A percentile compares a stretch with the other conserved stretches of the same genome.
Evolutionary conservation across 2,329 filamentous ascomycete genomes (phyloP).

Genomic region (Sporothrix curviconia): DNA sequence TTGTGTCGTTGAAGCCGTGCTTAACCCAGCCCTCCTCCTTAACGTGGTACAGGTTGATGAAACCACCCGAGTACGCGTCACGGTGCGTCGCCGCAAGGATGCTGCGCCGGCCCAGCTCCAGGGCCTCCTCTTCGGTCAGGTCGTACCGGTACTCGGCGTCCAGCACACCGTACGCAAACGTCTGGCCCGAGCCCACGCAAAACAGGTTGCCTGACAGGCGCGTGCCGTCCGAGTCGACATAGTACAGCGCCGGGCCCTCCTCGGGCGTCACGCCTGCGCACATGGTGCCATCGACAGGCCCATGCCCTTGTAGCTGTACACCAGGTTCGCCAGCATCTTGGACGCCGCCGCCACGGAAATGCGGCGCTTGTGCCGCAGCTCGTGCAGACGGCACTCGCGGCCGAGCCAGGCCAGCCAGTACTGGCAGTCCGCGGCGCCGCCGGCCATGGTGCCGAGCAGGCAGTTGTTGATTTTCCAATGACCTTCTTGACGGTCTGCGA

Average conservation of each 20-base stretch:
- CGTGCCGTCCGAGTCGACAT: constrained; percentile 96
- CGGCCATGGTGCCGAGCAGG: constrained; percentile 94
- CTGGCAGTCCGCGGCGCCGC: constrained; percentile 97
- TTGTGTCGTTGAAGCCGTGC: constrained; percentile 96
- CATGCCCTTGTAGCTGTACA: constrained; percentile 99
- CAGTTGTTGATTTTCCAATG: constrained; percentile 95
- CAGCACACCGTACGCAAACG: constrained; percentile 95
- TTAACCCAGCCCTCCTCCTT: constrained; percentile 99
- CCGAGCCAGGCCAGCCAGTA: constrained; percentile 99
- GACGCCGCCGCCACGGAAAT: constrained; percentile 95
- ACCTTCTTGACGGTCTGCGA: constrained; percentile 99
- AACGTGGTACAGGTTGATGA: constrained; percentile 97
- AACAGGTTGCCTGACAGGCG: constrained; percentile 90
- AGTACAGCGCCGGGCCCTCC: constrained; percentile 96
- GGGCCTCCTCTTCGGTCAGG: constrained; percentile 74
- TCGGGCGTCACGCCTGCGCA: constrained; percentile 92
- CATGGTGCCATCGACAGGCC: constrained; percentile 98
- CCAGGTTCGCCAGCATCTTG: constrained; percentile 97
- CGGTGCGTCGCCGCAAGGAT: constrained; percentile 94
- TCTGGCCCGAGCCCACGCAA: constrained; percentile 96
- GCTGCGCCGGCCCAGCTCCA: constrained; percentile 84
- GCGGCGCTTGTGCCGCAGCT: constrained; percentile 97
- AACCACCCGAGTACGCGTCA: constrained; percentile 97
- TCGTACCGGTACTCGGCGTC: constrained; percentile 95
- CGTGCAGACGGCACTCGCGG: constrained; percentile 98